Conservation (phyloP, 805 yeast genomes). For the Kuraishia capsulata region DNA sequence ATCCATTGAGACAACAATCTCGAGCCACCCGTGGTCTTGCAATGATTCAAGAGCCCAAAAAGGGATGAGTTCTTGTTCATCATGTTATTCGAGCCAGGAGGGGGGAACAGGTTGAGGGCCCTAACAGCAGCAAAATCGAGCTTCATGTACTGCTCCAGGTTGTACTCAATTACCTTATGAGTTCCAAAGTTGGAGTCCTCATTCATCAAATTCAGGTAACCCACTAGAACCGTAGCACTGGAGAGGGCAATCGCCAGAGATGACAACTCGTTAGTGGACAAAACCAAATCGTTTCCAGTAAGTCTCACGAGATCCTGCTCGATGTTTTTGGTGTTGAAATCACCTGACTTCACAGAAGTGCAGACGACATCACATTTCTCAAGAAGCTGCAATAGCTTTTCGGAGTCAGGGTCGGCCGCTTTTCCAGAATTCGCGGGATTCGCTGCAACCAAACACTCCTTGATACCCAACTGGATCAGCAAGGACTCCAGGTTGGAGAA, state of each 20-base stretch:
- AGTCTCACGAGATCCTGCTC: slow-evolving; percentile 74
- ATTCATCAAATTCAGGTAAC: slow-evolving; percentile 55
- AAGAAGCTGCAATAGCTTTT: slow-evolving; percentile 61
- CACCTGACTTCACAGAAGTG: slow-evolving; percentile 47
- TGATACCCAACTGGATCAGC: slow-evolving; percentile 80
- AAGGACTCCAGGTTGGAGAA: slow-evolving; percentile 81
- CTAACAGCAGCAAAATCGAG: slow-evolving; percentile 84
- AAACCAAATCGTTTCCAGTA: slow-evolving; percentile 43
- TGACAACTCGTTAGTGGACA: slow-evolving; percentile 47
- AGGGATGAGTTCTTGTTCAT: slow-evolving; percentile 40
- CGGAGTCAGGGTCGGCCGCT: slow-evolving; percentile 39
- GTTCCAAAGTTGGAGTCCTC: slow-evolving; percentile 47
- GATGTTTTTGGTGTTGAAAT: slow-evolving; percentile 56
- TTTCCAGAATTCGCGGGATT: too few relatives aligned
- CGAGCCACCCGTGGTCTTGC: slow-evolving; percentile 86
- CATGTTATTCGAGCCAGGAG: slow-evolving; percentile 33
- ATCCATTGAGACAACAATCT: slow-evolving; percentile 88
- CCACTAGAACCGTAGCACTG: slow-evolving; percentile 60
- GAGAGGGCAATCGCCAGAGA: slow-evolving; percentile 43
- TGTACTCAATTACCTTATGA: slow-evolving; percentile 54
- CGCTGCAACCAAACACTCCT: slow-evolving; percentile 63
- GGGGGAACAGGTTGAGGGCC: slow-evolving; percentile 81
- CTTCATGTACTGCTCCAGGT: slow-evolving; percentile 75
- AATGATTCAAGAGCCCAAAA: slow-evolving; percentile 77
- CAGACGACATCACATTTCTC: slow-evolving; percentile 72